Base-by-base conservation (phyloP, 208 protist species). In the Acanthamoeba rhysodes region DNA sequence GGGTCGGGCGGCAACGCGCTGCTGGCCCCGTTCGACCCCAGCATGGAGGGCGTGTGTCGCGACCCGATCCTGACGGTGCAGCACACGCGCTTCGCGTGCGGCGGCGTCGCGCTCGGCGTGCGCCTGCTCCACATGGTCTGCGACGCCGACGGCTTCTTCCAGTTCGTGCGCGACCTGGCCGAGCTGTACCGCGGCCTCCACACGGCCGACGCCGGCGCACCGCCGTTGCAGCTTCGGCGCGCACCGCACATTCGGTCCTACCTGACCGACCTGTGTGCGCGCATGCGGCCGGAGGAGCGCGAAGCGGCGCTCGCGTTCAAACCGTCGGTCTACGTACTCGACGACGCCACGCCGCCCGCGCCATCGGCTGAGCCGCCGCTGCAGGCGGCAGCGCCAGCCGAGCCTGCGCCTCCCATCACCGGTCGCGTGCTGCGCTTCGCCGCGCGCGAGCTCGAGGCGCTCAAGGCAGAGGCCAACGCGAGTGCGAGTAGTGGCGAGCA, bases 1-100 rank as follows among this genome's bases (percentile, higher is more conserved):
- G 90, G 9, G 29, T 66, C 32, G 2, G 90, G 90, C 2, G 90
- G 90, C 53, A 94, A 94, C 70, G 59, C 90, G 0, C 90, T 94
- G 32, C 68, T 94, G 76, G 29, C 90, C 50, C 90, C 90, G 72
- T 94, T 94, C 32, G 90, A 94, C 16, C 68, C 68, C 10, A 87
- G 24, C 24, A 22, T 70, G 32, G 90, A 94, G n/a, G 55, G 90
- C 24, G 29, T 94, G 24, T 84, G 90, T 68, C 41, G 76, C 53
- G 37, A 94, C 59, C 90, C 90, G 72, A 94, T 94, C 90, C 62
- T 94, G 24, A 59, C 70, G 32, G 68, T 94, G 18, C 59, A 94
- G 90, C 90, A 94, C 57, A 94, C 90, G 22, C 90, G 90, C 72
- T 94, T 94, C 32, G 90, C 76, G 37, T 94, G 90, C 55, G 90